phyloP scores from a whole-genome alignment of 768 basidiomycete species.

The Pleurotus tuoliensis region DNA sequence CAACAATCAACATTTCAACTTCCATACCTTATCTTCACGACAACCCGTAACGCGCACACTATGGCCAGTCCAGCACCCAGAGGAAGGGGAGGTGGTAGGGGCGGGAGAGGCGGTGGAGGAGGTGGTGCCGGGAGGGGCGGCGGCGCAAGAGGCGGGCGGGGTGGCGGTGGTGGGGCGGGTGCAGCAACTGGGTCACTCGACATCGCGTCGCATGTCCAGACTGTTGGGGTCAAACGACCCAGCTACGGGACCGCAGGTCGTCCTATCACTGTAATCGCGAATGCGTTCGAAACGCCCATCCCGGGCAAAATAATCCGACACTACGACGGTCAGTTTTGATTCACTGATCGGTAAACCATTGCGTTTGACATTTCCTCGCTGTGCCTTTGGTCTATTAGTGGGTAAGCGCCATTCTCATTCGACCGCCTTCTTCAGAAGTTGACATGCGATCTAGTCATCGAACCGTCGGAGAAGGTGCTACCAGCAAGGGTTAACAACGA shows the following conservation, averaged over 20 bases:
- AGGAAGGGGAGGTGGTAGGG: not conserved
- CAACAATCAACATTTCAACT: no score
- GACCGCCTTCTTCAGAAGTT: no score
- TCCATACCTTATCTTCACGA: no score
- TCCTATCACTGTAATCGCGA: slow-evolving; percentile 32
- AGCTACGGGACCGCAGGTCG: slow-evolving; percentile 50
- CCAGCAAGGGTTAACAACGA: slow-evolving; percentile 41
- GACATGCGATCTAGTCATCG: slow-evolving; percentile 28
- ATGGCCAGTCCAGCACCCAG: not conserved
- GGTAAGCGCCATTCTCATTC: no score
- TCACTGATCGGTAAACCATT: not conserved
- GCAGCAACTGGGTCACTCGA: slow-evolving; percentile 17
- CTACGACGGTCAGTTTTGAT: slow-evolving; percentile 51
- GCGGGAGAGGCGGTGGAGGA: not conserved
- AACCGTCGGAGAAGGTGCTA: slow-evolving; percentile 44
- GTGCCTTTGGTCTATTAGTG: no score
- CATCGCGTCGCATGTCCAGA: slow-evolving; percentile 29
- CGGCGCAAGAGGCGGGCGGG: slow-evolving; percentile 16
- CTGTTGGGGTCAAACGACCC: slow-evolving; percentile 61
- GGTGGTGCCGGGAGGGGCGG: not conserved
- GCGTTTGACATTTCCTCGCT: no score
- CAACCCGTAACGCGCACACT: no score
- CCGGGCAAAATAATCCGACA: slow-evolving; percentile 60
- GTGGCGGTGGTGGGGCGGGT: slow-evolving; percentile 28
- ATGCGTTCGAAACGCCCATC: slow-evolving; percentile 49